Evolutionary conservation across 805 yeast genomes (phyloP).

Genomic region (Wickerhamomyces bovis): DNA sequence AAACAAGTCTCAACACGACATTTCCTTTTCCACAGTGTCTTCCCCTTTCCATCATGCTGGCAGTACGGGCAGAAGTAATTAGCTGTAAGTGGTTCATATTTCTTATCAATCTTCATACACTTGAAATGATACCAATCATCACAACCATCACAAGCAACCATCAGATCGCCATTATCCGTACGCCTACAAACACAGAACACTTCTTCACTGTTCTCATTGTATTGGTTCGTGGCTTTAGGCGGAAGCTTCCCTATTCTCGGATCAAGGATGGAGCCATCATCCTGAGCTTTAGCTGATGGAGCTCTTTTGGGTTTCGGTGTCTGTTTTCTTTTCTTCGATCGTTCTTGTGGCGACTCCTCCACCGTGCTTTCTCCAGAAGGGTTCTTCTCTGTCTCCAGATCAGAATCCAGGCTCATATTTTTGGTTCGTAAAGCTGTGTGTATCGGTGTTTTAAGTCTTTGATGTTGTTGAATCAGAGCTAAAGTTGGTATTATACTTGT

Average conservation of each 20-base stretch:
- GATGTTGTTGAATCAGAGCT: too few species aligned
- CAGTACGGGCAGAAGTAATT: conserved; percentile 74
- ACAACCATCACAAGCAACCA: conserved; percentile 95
- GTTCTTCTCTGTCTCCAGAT: conserved; percentile 1
- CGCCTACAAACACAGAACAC: conserved; percentile 72
- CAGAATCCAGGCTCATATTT: neutral
- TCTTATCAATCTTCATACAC: conserved; percentile 57
- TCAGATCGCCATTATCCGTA: conserved; percentile 73
- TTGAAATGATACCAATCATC: conserved; percentile 91
- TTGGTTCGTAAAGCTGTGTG: too few species aligned
- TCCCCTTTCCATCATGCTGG: conserved; percentile 37
- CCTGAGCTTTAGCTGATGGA: neutral
- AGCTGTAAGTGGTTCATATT: conserved; percentile 49
- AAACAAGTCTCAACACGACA: conserved; percentile 59
- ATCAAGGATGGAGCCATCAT: conserved; percentile 1
- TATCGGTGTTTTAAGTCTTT: too few species aligned
- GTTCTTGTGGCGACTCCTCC: conserved; percentile 2
- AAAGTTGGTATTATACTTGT: neutral
- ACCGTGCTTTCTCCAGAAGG: conserved; percentile 3
- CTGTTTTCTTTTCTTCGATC: neutral
- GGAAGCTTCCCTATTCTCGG: conserved; percentile 26
- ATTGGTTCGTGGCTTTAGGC: conserved; percentile 24
- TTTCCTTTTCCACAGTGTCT: conserved; percentile 67
- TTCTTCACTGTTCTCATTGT: conserved; percentile 49
- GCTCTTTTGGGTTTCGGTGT: neutral